Evolutionary conservation across 352 stramenopile species (phyloP).

Genomic region (Globisporangium viniferum): DNA sequence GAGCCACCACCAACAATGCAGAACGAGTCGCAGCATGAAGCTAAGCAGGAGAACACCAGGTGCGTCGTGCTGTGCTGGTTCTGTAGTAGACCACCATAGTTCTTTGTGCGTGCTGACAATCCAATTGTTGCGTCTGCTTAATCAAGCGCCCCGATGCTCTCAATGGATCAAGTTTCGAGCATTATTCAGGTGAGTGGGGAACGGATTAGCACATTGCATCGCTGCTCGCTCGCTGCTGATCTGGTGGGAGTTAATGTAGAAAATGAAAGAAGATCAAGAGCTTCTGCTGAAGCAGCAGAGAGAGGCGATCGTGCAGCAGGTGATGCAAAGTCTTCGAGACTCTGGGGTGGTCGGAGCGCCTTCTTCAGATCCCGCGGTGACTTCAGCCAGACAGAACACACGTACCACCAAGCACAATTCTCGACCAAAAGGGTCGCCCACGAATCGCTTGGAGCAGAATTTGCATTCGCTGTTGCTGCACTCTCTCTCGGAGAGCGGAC

Average conservation of each 20-base stretch:
- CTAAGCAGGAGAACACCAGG: not conserved
- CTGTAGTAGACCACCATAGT: too few species aligned
- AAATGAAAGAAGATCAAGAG: constrained; percentile 40
- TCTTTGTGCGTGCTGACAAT: too few species aligned
- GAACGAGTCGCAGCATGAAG: not conserved
- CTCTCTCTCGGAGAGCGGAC: constrained; percentile 55
- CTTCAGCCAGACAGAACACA: not conserved
- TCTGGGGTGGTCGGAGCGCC: constrained; percentile 17
- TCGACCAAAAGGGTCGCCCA: not conserved
- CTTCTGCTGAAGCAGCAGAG: constrained; percentile 50
- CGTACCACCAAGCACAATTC: not conserved
- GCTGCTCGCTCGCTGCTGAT: not conserved
- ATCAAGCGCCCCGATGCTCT: constrained; percentile 20
- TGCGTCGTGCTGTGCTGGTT: not conserved
- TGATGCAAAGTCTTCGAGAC: constrained; percentile 46
- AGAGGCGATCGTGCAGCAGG: constrained; percentile 56
- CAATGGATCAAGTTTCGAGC: constrained; percentile 23
- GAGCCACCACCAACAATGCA: not conserved
- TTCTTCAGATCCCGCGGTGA: not conserved
- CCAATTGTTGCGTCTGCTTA: too few species aligned
- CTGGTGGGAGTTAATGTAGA: constrained; percentile 3
- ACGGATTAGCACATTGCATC: not conserved
- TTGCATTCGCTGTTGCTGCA: constrained; percentile 50
- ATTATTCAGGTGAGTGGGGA: constrained; percentile 23
- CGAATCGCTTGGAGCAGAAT: constrained; percentile 39